These are phyloP conservation scores for Ogataea henricii DNA, from an alignment of 805 yeast genomes.

Conservation along the genomic window DNA sequence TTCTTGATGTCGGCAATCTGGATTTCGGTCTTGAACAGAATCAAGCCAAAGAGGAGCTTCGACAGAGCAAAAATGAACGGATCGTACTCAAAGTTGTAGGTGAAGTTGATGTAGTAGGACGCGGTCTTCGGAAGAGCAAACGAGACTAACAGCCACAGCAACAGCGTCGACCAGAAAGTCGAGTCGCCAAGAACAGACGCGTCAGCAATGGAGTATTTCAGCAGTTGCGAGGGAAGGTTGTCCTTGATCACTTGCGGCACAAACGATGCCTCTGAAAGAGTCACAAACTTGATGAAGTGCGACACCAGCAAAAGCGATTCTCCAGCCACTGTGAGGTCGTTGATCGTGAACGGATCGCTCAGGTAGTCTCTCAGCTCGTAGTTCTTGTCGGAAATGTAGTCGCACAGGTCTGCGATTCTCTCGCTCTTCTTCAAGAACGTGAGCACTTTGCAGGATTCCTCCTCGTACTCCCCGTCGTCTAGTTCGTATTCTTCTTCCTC, in stretches of 20 bases:
- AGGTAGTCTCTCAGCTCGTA: slow-evolving; percentile 33
- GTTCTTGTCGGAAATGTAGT: slow-evolving; percentile 28
- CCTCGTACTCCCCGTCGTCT: slow-evolving; percentile 10
- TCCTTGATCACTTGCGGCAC: slow-evolving; percentile 29
- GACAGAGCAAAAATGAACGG: slow-evolving; percentile 52
- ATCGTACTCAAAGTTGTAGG: slow-evolving; percentile 54
- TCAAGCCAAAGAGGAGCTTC: slow-evolving; percentile 43
- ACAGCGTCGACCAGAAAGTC: slow-evolving; percentile 36
- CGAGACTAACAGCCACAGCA: slow-evolving; percentile 44
- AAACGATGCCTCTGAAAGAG: slow-evolving; percentile 20
- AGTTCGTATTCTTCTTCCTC: slow-evolving; percentile 15
- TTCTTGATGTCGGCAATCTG: slow-evolving; percentile 26
- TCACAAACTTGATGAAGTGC: slow-evolving; percentile 19
- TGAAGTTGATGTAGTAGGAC: slow-evolving; percentile 56
- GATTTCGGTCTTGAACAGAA: slow-evolving; percentile 36
- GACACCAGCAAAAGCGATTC: slow-evolving; percentile 26
- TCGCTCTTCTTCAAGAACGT: slow-evolving; percentile 16
- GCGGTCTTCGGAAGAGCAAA: slow-evolving; percentile 42
- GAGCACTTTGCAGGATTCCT: slow-evolving; percentile 7
- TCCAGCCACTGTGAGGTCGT: slow-evolving; percentile 25
- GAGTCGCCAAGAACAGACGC: slow-evolving; percentile 36
- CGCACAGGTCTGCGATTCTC: slow-evolving; percentile 17
- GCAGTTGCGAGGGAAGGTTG: slow-evolving; percentile 27
- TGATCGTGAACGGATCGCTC: slow-evolving; percentile 36
- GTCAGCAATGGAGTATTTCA: slow-evolving; percentile 38